A percentile compares a stretch with the other conserved stretches of the same genome.
These are phyloP conservation scores for Cyberlindnera xylosilytica DNA, from an alignment of 805 yeast species.

Conservation along the genomic window DNA sequence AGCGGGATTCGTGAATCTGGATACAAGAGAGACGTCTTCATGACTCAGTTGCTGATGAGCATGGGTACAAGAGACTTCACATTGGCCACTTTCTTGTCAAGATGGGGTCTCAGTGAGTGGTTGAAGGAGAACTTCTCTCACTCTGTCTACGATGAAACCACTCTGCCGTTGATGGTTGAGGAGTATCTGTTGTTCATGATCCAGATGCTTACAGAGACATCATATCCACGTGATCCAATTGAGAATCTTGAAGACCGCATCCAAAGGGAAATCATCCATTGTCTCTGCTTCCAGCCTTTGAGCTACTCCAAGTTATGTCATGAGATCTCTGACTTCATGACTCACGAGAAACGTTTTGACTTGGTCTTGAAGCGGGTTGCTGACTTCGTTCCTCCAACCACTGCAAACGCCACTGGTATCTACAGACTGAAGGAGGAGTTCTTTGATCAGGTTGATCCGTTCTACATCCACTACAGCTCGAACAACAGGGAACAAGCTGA, in stretches of 20 bases:
- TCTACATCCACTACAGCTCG: conserved; percentile 70
- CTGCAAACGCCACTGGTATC: conserved; percentile 54
- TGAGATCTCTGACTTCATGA: conserved; percentile 72
- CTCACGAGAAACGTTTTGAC: conserved; percentile 73
- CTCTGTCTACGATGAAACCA: conserved; percentile 42
- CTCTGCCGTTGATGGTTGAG: conserved; percentile 65
- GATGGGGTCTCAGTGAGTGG: conserved; percentile 71
- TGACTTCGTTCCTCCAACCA: conserved; percentile 57
- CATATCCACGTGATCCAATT: conserved; percentile 49
- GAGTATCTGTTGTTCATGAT: conserved; percentile 72
- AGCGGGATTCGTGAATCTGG: conserved; percentile 83
- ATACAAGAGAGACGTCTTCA: conserved; percentile 70
- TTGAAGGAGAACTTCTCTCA: conserved; percentile 38
- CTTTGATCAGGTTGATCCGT: conserved; percentile 67
- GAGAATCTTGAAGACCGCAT: conserved; percentile 50
- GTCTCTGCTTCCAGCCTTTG: conserved; percentile 72
- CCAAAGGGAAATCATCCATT: conserved; percentile 73
- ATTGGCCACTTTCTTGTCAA: conserved; percentile 52
- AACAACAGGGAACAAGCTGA: conserved; percentile 86
- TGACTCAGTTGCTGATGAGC: conserved; percentile 61
- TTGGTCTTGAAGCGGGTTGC: conserved; percentile 54
- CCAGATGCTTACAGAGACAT: conserved; percentile 63
- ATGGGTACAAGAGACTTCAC: conserved; percentile 54
- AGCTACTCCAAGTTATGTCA: conserved; percentile 67
- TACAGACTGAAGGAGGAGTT: conserved; percentile 63